Percentiles rank a stretch among this genome's conserved stretches.
These are phyloP conservation scores for Tetrahymena thermophila DNA, from an alignment of 73 alveolate genomes.

Conservation along the genomic window DNA sequence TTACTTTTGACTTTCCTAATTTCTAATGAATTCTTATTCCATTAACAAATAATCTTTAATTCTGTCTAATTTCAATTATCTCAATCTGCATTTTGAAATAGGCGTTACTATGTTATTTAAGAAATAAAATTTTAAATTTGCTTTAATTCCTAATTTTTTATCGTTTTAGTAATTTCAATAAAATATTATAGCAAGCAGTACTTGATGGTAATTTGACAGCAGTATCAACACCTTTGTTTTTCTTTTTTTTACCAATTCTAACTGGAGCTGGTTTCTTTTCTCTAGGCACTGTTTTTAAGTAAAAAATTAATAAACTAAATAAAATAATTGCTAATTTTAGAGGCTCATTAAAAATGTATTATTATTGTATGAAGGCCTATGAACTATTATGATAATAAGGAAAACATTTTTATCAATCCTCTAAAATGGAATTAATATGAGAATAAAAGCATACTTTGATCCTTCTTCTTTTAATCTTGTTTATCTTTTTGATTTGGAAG, in stretches of 20 bases:
- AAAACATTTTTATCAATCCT: no score
- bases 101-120: slow-evolving; percentile 63
- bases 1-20: slow-evolving; percentile 81
- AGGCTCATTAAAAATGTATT: no score
- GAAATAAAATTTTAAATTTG: slow-evolving; percentile 33
- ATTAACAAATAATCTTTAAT: slow-evolving; percentile 85
- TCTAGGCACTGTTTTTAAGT: slow-evolving; percentile 20
- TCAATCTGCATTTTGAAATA: slow-evolving; percentile 80
- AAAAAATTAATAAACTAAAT: background rate
- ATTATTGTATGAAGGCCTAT: background rate
- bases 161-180: slow-evolving; percentile 30
- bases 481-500: background rate
- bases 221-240: slow-evolving; percentile 62
- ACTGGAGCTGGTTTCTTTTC: slow-evolving; percentile 62
- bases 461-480: background rate
- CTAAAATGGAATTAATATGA: background rate
- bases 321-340: background rate
- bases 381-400: background rate
- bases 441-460: background rate
- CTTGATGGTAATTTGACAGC: slow-evolving; percentile 60
- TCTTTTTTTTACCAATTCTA: slow-evolving; percentile 70
- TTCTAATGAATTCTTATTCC: slow-evolving; percentile 94
- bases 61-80: slow-evolving; percentile 77
- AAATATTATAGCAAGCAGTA: background rate
- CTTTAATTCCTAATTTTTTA: slow-evolving; percentile 45